Percentiles rank a stretch among this genome's conserved stretches.
These are phyloP conservation scores for Ganoderma sinense DNA, from an alignment of 1,284 basidiomycete genomes.

Conservation along the genomic window DNA sequence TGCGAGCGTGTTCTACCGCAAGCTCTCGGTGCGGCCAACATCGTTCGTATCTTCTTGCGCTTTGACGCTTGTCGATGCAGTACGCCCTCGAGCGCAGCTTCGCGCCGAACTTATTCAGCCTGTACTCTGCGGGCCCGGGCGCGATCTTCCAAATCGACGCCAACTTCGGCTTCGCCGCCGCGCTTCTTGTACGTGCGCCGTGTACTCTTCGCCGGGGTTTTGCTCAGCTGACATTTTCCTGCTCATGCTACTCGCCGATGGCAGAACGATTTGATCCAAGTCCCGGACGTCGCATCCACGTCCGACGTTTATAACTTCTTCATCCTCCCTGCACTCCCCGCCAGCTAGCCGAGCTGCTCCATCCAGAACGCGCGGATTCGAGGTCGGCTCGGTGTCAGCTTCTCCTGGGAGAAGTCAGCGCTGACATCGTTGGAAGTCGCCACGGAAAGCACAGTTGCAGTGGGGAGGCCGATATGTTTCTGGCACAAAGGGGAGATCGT, in stretches of 20 bases:
- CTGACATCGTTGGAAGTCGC: conserved; percentile 49
- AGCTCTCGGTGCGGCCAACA: conserved; percentile 60
- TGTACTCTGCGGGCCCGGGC: conserved; percentile 58
- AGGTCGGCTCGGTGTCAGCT: conserved; percentile 64
- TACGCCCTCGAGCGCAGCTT: conserved; percentile 69
- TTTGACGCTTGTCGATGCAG: conserved; percentile 46
- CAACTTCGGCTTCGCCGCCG: conserved; percentile 74
- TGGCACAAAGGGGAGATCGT: conserved; percentile 54
- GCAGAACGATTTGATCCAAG: conserved; percentile 75
- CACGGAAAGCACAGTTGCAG: conserved; percentile 38
- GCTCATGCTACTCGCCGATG: too few relatives aligned
- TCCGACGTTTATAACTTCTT: conserved; percentile 59
- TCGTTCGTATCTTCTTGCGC: not conserved
- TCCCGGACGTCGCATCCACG: conserved; percentile 64
- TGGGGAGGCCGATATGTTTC: conserved; percentile 50
- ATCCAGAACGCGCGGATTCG: conserved; percentile 62
- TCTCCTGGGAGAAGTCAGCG: conserved; percentile 60
- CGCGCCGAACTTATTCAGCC: conserved; percentile 68
- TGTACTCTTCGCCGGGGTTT: not conserved
- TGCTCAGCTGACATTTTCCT: too few relatives aligned
- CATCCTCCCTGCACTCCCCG: conserved; percentile 70
- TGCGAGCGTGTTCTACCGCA: conserved; percentile 65
- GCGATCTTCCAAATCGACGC: conserved; percentile 81
- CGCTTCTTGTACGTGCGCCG: conserved; percentile 58
- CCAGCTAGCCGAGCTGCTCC: conserved; percentile 64